Evolutionary conservation across 176 grass and related monocot species (phyloP).

Genomic region (Triticum dicoccoides): DNA sequence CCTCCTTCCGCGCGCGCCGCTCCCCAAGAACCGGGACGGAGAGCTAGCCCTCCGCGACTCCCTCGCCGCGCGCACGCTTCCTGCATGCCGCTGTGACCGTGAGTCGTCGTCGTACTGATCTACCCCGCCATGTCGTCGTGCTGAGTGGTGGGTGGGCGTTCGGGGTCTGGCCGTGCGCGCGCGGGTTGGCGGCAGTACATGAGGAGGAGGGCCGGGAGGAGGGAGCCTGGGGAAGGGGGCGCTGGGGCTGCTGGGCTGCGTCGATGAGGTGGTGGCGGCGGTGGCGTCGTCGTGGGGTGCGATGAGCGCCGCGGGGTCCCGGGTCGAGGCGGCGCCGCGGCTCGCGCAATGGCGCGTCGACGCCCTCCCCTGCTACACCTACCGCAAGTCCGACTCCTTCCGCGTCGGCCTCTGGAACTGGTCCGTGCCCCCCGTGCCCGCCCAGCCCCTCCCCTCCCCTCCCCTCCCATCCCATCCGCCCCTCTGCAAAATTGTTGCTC

Average conservation of each 20-base stretch:
- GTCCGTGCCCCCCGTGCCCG: constrained; percentile 8
- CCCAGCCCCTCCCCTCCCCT: too few species aligned
- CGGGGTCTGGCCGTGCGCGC: neutral
- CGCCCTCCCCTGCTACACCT: constrained; percentile 63
- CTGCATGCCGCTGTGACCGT: neutral
- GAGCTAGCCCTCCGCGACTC: neutral
- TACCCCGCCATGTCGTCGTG: neutral
- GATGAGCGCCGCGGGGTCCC: constrained; percentile 56
- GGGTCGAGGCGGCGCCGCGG: constrained; percentile 78
- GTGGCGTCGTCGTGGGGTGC: constrained; percentile 54
- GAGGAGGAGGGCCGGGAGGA: constrained; percentile 40
- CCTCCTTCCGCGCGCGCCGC: neutral
- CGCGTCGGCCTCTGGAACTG: constrained; percentile 97
- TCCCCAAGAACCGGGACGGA: constrained; percentile 36
- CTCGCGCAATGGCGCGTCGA: constrained; percentile 96
- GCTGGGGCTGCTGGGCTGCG: constrained; percentile 84
- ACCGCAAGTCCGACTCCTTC: constrained; percentile 92
- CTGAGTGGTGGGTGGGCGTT: neutral
- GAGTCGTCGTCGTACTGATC: neutral
- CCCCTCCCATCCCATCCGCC: neutral
- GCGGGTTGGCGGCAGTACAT: constrained; percentile 35
- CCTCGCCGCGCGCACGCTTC: constrained; percentile 4
- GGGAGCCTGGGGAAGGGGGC: constrained; percentile 82
- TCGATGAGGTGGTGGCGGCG: constrained; percentile 93
- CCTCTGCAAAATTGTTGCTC: neutral